These are phyloP conservation scores for Escallonia herrerae DNA, from an alignment of 129 eudicot genomes.

Conservation along the genomic window DNA sequence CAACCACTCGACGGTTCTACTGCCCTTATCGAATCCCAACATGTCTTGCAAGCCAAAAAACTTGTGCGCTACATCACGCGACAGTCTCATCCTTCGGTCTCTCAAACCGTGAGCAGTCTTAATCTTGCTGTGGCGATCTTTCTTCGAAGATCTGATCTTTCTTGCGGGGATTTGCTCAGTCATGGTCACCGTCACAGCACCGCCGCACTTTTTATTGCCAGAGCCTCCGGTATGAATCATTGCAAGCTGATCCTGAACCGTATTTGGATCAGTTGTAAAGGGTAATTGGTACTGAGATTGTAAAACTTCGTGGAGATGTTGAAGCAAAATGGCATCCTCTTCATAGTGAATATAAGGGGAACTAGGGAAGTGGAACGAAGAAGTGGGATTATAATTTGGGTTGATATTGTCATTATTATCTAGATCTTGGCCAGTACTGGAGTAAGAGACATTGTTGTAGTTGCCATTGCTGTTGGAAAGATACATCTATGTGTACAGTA, in stretches of 20 bases:
- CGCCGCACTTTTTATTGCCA: too few relatives aligned
- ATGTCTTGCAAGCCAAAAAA: conserved; percentile 66
- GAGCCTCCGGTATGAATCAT: too few relatives aligned
- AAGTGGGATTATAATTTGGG: conserved; percentile 3
- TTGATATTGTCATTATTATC: conserved; percentile 5
- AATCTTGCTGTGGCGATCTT: conserved; percentile 83
- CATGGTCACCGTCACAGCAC: neutral
- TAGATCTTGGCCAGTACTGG: neutral
- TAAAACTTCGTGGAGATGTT: conserved; percentile 16
- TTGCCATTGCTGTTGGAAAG: conserved; percentile 23
- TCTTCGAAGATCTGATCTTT: conserved; percentile 27
- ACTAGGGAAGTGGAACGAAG: conserved; percentile 22
- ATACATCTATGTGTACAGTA: conserved; percentile 18
- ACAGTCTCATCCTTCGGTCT: conserved; percentile 77
- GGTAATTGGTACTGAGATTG: too few relatives aligned
- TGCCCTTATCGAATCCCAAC: conserved; percentile 65
- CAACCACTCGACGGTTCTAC: conserved; percentile 73
- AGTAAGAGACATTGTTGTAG: conserved; percentile 22
- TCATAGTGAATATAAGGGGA: conserved; percentile 27
- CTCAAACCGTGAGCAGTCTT: conserved; percentile 72
- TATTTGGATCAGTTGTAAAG: too few relatives aligned
- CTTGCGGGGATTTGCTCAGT: conserved; percentile 1
- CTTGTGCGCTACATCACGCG: conserved; percentile 60
- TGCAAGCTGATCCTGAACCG: too few relatives aligned
- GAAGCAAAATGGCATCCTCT: conserved; percentile 25